A percentile compares a stretch with the other conserved stretches of the same genome.
Conservation (phyloP, 2,329 filamentous ascomycete genomes). For the Colletotrichum musicola region DNA sequence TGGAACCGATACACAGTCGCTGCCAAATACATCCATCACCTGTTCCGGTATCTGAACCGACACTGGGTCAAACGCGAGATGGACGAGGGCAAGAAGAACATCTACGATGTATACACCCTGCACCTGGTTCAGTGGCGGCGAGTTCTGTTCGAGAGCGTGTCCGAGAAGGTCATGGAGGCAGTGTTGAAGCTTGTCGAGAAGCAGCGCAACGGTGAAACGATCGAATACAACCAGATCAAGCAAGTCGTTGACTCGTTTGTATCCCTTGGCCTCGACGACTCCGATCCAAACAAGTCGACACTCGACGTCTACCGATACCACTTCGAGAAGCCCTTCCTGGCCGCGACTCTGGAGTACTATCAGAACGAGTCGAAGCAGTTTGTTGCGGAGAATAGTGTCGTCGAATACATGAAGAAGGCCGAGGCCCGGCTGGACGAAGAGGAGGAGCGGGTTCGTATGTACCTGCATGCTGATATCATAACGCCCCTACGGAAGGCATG, state of each 20-base stretch:
- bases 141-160: constrained; percentile 87
- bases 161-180: constrained; percentile 91
- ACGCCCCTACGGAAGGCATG: constrained; percentile 86
- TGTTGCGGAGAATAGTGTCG: constrained; percentile 94
- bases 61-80: constrained; percentile 99
- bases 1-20: constrained; percentile 97
- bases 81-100: constrained; percentile 97
- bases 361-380: constrained; percentile 93
- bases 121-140: constrained; percentile 96
- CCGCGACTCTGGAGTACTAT: constrained; percentile 88
- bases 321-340: constrained; percentile 93
- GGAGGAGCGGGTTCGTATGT: constrained; percentile 92
- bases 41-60: constrained; percentile 95
- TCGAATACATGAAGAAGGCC: constrained; percentile 99
- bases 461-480: constrained; percentile 91
- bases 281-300: constrained; percentile 92
- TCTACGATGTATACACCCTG: constrained; percentile 97
- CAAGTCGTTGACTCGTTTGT: constrained; percentile 97
- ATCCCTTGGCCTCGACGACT: constrained; percentile 92
- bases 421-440: constrained; percentile 91
- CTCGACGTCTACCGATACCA: constrained; percentile 93
- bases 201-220: constrained; percentile 96
- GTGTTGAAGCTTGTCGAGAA: constrained; percentile 97
- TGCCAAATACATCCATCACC: constrained; percentile 96
- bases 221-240: constrained; percentile 97